phyloP scores from a whole-genome alignment of 2,329 filamentous ascomycete genomes.

The Stemphylium lycopersici region DNA sequence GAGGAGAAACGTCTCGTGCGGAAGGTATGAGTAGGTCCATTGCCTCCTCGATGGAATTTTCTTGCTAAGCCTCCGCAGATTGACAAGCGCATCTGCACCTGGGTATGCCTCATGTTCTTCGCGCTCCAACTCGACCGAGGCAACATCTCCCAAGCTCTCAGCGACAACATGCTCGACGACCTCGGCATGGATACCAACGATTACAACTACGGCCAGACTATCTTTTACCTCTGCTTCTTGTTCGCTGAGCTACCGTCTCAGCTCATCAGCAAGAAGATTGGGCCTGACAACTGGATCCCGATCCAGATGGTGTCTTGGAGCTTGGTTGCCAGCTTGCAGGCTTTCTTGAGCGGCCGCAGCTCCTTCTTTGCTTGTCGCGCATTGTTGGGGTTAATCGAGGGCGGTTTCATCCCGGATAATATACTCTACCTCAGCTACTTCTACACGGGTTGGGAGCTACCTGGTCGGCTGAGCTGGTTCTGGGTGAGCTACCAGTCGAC shows the following conservation, averaged over 20 bases:
- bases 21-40: slow-evolving; percentile 54
- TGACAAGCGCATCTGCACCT: slow-evolving; percentile 58
- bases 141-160: slow-evolving; percentile 51
- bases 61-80: slow-evolving; percentile 44
- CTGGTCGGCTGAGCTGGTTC: slow-evolving; percentile 70
- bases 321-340: slow-evolving; percentile 68
- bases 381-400: slow-evolving; percentile 54
- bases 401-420: slow-evolving; percentile 66
- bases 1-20: slow-evolving; percentile 64
- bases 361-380: slow-evolving; percentile 54
- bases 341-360: slow-evolving; percentile 63
- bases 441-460: slow-evolving; percentile 74
- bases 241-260: slow-evolving; percentile 55
- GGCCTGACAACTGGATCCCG: slow-evolving; percentile 55
- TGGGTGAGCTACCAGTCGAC: slow-evolving; percentile 70
- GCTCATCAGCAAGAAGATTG: slow-evolving; percentile 55
- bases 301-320: slow-evolving; percentile 53
- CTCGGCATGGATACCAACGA: slow-evolving; percentile 46
- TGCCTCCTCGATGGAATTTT: too few relatives aligned
- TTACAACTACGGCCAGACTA: slow-evolving; percentile 50
- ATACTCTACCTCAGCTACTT: slow-evolving; percentile 76
- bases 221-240: slow-evolving; percentile 86
- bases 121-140: slow-evolving; percentile 58
- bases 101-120: slow-evolving; percentile 63
- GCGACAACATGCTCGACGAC: slow-evolving; percentile 44